These are phyloP conservation scores for Volvox africanus DNA, from an alignment of 139 green algal genomes.

Conservation along the genomic window DNA sequence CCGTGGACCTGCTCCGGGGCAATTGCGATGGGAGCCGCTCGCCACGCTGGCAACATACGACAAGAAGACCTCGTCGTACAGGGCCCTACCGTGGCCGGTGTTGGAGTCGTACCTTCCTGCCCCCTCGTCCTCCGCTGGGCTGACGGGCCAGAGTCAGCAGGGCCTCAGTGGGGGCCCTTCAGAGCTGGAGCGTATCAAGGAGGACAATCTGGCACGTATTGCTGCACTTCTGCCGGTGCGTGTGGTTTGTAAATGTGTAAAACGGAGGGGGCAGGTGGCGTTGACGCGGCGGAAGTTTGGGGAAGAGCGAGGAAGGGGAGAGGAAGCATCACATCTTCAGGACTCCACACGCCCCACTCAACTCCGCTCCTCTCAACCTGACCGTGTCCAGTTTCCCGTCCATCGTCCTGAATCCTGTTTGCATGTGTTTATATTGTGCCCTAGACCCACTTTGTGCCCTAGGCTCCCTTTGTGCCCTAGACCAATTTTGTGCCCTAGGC, in stretches of 20 bases:
- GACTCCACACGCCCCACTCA: neutral
- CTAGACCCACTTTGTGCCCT: too few species aligned
- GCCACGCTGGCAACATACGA: conserved; percentile 26
- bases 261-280: neutral
- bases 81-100: neutral
- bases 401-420: neutral
- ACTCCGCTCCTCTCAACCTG: too few species aligned
- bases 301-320: neutral
- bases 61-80: conserved; percentile 33
- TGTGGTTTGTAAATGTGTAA: neutral
- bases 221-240: neutral
- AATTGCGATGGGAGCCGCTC: conserved; percentile 10
- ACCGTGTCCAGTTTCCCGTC: neutral
- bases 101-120: conserved; percentile 5
- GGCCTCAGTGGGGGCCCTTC: too few species aligned
- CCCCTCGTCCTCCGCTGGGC: neutral
- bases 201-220: conserved; percentile 3
- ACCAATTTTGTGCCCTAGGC: too few species aligned
- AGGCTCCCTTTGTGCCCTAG: too few species aligned
- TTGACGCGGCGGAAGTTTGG: neutral
- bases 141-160: too few species aligned
- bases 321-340: neutral
- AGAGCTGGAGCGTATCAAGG: conserved; percentile 5
- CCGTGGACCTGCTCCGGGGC: neutral
- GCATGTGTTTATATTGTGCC: neutral